Evolutionary conservation across 305 asterid genomes (phyloP), one percentile per base, ranked within the genome.

Genomic region (Plantago coronopus): DNA sequence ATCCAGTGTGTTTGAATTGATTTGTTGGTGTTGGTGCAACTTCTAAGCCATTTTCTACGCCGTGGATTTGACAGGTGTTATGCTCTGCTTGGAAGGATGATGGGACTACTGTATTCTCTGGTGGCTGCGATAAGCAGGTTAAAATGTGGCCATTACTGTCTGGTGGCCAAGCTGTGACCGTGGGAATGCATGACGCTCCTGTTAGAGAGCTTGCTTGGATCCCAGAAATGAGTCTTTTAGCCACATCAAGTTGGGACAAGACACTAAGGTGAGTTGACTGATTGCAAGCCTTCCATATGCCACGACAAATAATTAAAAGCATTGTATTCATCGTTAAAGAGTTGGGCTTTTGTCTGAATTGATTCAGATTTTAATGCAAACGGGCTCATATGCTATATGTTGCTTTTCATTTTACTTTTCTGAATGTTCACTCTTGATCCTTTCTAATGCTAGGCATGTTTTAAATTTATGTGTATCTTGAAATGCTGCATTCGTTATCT

Each of bases 61-160:
- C 5, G 48, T 55, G 45, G 62, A 62, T 56, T 69, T 75, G 65
- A 50, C 74, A 91, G 98, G 98, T 91, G 65, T 67, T 91, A 22
- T 88, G 97, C 78, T 81, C 98, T 29, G 46, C 95, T 10, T 91
- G 98, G 97, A 91, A 91, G 78, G 96, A 91, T 74, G 98, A 91
- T 66, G 98, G 98, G 58, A 76, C 95, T n/a, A 81, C 97, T 63
- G 85, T 91, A 61, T 91, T 91, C 79, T 82, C 96, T 70, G 96
- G 98, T 63, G 95, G 98, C 64, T 91, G 96, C 74, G 98, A 91
- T 77, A 91, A 91, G 74, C 96, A 86, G 77, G 96, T 81, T 61
- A 91, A 88, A 73, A 91, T 91, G 98, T 91, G 96, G 98, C 95
- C 90, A 43, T 72, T 91, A 44, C 74, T 72, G 66, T 74, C 93